Base-by-base conservation (phyloP, 2,329 filamentous ascomycete genomes). In the Tolypocladium guangdongense region DNA sequence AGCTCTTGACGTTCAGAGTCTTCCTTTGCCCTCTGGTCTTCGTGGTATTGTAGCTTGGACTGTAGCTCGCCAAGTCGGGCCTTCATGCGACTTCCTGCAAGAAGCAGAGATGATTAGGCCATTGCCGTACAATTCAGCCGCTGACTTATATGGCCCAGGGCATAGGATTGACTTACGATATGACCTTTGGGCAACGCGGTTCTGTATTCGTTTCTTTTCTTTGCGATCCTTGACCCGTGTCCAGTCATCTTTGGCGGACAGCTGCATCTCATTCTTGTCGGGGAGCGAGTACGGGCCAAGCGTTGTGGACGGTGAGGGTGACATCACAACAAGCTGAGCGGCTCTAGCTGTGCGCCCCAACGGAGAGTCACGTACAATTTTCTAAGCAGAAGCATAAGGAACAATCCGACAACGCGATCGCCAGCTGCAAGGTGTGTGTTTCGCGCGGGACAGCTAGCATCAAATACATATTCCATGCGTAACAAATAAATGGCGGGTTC, bases 191-290 rank as follows among this genome's bases (percentile, higher is more conserved):
- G 56, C 52, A 20, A 57, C 56, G 3, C 56, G 50, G 30, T 57
- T 57, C 32, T 57, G 56, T 12, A 57, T 56, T n/a, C 54, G 49
- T 39, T 55, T 57, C 46, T 56, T 55, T 30, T 57, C 56, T 27
- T 54, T 55, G 7, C 49, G 54, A 47, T 53, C 50, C 22, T 56
- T 56, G 6, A 56, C 52, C 30, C 54, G 49, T 5, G 56, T 56
- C 56, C 56, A 57, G 52, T 57, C 56, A 50, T 57, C 56, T 18
- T 57, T 54, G 16, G 35, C 48, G 4, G 48, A 50, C 18, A 50
- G 24, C 16, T 50, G 33, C 33, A 50, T 27, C 35, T 50, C 48
- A 22, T 50, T 35, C 48, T 50, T 50, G 48, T 50, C 48, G 1
- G 48, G 48, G 20, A 50, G 48, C 12, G 48, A 50, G 36, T 50